A percentile compares a stretch with the other conserved stretches of the same genome.
Conservation (phyloP, 768 basidiomycete species). For the Termitomyces sp. region DNA sequence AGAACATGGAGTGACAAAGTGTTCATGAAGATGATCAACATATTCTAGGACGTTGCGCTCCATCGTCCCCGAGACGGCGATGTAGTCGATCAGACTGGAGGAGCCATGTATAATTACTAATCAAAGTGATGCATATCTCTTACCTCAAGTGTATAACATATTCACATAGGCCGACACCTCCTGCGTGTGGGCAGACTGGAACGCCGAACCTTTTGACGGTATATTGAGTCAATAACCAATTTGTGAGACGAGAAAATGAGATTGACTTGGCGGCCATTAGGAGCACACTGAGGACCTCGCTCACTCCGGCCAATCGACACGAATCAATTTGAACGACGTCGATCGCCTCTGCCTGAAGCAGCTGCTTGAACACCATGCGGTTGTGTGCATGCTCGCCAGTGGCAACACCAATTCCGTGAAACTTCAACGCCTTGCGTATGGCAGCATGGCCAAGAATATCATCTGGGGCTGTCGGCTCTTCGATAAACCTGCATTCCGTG, state of each 20-base stretch:
- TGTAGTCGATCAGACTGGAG: constrained; percentile 82
- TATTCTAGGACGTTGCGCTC: constrained; percentile 92
- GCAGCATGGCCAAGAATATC: constrained; percentile 83
- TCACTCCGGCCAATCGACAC: constrained; percentile 89
- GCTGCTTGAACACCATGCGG: constrained; percentile 92
- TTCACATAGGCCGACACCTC: constrained; percentile 91
- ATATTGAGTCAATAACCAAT: background rate
- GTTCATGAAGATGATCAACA: constrained; percentile 89
- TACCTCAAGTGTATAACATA: constrained; percentile 82
- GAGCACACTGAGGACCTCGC: constrained; percentile 85
- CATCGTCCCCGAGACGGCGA: constrained; percentile 86
- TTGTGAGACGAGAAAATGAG: background rate
- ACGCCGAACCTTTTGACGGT: constrained; percentile 56
- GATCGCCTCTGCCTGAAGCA: constrained; percentile 86
- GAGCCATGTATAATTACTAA: background rate
- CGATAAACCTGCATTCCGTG: constrained; percentile 64
- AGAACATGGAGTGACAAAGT: constrained; percentile 84
- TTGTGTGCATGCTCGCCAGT: constrained; percentile 96
- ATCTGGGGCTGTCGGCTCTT: constrained; percentile 90
- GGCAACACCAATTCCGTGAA: constrained; percentile 81
- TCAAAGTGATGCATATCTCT: constrained; percentile 1
- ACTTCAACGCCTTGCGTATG: constrained; percentile 72
- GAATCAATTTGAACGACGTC: constrained; percentile 96
- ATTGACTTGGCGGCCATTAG: constrained; percentile 82
- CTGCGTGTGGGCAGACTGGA: constrained; percentile 90